Evolutionary conservation across 371 early-diverging fungal genomes (phyloP), one percentile per base, ranked within the genome.

Genomic region (Capillidium rhysosporum): DNA sequence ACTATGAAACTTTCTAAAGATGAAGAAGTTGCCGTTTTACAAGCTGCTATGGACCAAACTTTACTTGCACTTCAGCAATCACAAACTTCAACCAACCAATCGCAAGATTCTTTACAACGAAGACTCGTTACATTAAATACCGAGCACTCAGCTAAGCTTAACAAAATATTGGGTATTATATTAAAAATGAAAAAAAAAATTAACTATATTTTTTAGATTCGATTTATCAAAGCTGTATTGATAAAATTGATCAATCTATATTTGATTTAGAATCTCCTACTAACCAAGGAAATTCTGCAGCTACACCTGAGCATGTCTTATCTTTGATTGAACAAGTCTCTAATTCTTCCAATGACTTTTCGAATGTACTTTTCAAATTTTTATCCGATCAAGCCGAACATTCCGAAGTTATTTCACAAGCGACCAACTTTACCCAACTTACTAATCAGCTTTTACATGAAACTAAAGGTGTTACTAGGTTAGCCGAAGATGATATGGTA

Each of bases 11-110:
- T 44, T 9, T 20, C 43, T 61, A 90, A 87, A 64, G 89, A 91
- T 56, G 92, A 91, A 55, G 96, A 95, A 56, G 73, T 85, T 51
- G 76, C 80, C 3, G 84, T 92, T 0, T 69, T 91, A 26, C 90
- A 92, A 66, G 82, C 86, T n/a, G 90, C 88, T 30, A 76, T 96
- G 76, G 96, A 94, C 66, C 92, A 96, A 69, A 85, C 89, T 49
- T 69, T 96, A 53, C 57, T 80, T 28, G 88, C 89, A 55, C 67
- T 96, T 58, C 77, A 84, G 16, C 75, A 82, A 52, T 58, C 86
- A 56, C 84, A 86, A 64, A 71, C 82, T 65, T 77, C 72, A 65
- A 55, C 52, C 10, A 28, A 38, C 28, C 23, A 52, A 25, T 45
- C 48, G 40, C 30, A 58, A 28, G 23, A 20, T 44, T 12, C 30